Conservation (phyloP, 768 basidiomycete genomes). For the Boletellus ananas region DNA sequence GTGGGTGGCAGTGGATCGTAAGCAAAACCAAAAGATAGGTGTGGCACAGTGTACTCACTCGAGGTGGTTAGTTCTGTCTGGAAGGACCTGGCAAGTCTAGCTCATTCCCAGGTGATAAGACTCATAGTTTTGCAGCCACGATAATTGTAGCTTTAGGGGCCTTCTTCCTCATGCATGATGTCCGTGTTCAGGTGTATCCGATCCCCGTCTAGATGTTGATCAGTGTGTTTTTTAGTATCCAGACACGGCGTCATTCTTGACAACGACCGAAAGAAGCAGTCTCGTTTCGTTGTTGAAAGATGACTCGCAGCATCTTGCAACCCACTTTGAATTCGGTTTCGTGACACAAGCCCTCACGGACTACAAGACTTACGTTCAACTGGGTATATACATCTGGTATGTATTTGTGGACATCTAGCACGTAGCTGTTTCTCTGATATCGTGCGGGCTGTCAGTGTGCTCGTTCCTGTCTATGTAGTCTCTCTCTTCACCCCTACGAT, state of each 20-base stretch:
- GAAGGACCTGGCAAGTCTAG: background rate
- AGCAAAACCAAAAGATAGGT: background rate
- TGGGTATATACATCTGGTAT: background rate
- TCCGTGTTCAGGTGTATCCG: background rate
- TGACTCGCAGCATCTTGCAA: background rate
- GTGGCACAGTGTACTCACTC: background rate
- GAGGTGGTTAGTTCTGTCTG: background rate
- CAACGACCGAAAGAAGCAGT: background rate
- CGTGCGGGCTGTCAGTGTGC: background rate
- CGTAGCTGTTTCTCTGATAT: background rate
- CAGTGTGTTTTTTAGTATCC: background rate
- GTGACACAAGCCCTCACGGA: background rate
- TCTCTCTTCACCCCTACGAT: background rate
- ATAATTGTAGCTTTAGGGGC: background rate
- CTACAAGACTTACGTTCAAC: slow-evolving; percentile 1
- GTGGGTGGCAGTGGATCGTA: slow-evolving; percentile 5
- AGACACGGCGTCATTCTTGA: background rate
- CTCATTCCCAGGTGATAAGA: background rate
- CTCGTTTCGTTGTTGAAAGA: background rate
- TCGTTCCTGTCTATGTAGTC: background rate
- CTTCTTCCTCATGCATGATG: background rate
- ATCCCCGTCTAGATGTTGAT: background rate
- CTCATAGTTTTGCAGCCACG: background rate
- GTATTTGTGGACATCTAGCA: too few species aligned
- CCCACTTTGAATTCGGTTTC: background rate